phyloP scores from a whole-genome alignment of 768 basidiomycete genomes.

The Boletus rubropictus region DNA sequence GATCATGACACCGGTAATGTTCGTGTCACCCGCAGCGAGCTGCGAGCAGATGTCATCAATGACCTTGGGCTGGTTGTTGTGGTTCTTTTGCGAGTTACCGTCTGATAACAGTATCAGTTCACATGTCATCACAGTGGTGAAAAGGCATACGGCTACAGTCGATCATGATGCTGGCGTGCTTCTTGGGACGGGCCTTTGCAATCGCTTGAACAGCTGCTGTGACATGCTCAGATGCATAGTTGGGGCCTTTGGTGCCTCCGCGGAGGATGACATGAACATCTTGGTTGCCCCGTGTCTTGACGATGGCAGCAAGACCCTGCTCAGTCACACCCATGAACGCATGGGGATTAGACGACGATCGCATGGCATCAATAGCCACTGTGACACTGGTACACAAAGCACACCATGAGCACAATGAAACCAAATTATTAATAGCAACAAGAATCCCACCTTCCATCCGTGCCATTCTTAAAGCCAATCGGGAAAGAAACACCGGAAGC shows the following conservation, averaged over 20 bases:
- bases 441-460: constrained; percentile 69
- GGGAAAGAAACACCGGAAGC: constrained; percentile 97
- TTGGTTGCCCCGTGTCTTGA: constrained; percentile 77
- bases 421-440: background rate
- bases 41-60: constrained; percentile 67
- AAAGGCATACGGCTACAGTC: constrained; percentile 69
- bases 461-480: constrained; percentile 99
- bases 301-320: constrained; percentile 89
- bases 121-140: background rate
- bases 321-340: constrained; percentile 94
- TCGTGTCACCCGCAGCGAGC: constrained; percentile 57
- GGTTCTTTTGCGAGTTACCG: constrained; percentile 94
- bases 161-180: constrained; percentile 73
- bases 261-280: constrained; percentile 96
- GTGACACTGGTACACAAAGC: constrained; percentile 43
- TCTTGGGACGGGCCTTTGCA: constrained; percentile 50
- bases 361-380: constrained; percentile 97
- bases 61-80: constrained; percentile 86
- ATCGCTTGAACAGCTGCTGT: constrained; percentile 56
- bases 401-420: constrained; percentile 2
- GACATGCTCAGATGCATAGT: constrained; percentile 74
- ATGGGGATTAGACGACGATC: constrained; percentile 84
- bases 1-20: constrained; percentile 95
- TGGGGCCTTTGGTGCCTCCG: constrained; percentile 87
- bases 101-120: constrained; percentile 38